phyloP scores from a whole-genome alignment of 495 filamentous ascomycete species.

The Penicillium pulvis region DNA sequence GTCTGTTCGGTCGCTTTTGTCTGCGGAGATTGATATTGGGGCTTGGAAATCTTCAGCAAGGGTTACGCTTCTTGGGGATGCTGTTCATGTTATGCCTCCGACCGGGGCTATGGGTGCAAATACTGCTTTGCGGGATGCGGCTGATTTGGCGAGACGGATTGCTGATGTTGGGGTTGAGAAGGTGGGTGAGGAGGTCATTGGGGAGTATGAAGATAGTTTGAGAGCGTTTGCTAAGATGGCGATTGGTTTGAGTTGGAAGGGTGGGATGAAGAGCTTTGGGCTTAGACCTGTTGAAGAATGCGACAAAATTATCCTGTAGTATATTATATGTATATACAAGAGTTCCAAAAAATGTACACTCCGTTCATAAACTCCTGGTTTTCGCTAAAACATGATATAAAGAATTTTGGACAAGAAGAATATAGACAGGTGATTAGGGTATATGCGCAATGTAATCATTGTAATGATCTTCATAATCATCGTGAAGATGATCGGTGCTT shows the following conservation, averaged over 20 bases:
- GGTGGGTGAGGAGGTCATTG: conserved; percentile 22
- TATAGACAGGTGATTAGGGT: background rate
- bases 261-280: conserved; percentile 32
- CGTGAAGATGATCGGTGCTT: background rate
- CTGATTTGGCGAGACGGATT: conserved; percentile 32
- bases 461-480: background rate
- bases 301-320: conserved; percentile 16
- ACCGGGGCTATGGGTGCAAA: conserved; percentile 62
- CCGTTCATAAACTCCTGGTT: background rate
- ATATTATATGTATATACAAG: background rate
- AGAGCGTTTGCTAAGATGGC: conserved; percentile 25
- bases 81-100: conserved; percentile 63
- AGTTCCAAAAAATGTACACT: background rate
- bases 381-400: background rate
- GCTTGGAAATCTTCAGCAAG: conserved; percentile 37
- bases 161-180: conserved; percentile 27
- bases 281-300: conserved; percentile 30
- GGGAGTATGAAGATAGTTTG: conserved; percentile 37
- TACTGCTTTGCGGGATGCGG: conserved; percentile 52
- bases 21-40: conserved; percentile 39
- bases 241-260: conserved; percentile 29
- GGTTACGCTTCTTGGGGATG: conserved; percentile 64
- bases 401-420: background rate
- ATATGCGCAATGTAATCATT: background rate
- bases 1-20: conserved; percentile 37